These are phyloP conservation scores for Miscanthus lutarioriparius DNA, from an alignment of 176 grass and related monocot genomes.

Conservation along the genomic window DNA sequence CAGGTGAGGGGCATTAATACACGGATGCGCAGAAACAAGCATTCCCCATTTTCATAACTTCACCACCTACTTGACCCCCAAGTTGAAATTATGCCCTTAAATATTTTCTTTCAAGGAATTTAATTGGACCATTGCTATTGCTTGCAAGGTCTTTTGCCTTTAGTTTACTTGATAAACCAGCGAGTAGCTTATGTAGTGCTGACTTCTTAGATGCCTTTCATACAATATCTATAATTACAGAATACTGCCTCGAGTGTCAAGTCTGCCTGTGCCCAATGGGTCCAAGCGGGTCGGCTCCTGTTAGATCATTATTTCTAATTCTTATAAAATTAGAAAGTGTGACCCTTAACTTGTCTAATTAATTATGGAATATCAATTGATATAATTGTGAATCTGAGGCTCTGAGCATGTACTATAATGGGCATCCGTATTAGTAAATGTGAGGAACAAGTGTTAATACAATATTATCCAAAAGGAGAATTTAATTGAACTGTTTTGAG, in stretches of 20 bases:
- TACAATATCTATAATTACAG: background rate
- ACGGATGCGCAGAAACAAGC: background rate
- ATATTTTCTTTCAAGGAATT: slow-evolving; percentile 9
- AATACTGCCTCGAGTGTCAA: too few species aligned
- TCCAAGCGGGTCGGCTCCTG: background rate
- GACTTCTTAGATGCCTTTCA: background rate
- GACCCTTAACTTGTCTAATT: background rate
- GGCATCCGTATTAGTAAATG: background rate
- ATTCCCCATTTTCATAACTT: background rate
- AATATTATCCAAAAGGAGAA: background rate
- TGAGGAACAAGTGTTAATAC: background rate
- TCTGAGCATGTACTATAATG: background rate
- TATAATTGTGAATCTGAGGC: background rate
- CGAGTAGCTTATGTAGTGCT: too few species aligned
- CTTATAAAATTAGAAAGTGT: background rate
- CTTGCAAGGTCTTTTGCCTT: background rate
- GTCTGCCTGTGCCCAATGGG: background rate
- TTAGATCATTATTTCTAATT: background rate
- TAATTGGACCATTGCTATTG: background rate
- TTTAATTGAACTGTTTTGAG: background rate
- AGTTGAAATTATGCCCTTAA: background rate
- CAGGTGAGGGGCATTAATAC: background rate
- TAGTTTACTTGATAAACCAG: background rate
- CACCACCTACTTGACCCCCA: background rate
- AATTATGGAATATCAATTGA: background rate